Evolutionary conservation across 2,329 filamentous ascomycete species (phyloP).

Genomic region (Colletotrichum tamarilloi): DNA sequence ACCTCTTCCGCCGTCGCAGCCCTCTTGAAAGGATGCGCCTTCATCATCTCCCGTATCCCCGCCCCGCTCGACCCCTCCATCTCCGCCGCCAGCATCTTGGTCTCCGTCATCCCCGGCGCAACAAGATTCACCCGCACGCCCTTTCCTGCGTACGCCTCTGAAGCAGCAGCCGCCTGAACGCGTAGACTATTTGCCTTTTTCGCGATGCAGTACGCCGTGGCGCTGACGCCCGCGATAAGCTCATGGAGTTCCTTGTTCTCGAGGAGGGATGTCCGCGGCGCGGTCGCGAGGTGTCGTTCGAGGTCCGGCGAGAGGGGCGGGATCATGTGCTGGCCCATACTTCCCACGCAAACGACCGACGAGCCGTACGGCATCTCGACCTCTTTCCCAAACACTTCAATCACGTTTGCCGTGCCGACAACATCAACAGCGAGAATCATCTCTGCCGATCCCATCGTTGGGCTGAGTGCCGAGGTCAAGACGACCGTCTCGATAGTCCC

Average conservation of each 20-base stretch:
- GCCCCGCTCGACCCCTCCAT: neutral
- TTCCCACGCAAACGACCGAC: conserved; percentile 11
- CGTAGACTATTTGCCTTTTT: conserved; percentile 12
- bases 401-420: conserved; percentile 7
- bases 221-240: neutral
- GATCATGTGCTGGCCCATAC: neutral
- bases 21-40: conserved; percentile 11
- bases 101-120: conserved; percentile 15
- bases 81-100: conserved; percentile 21
- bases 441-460: neutral
- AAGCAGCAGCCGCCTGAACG: conserved; percentile 1
- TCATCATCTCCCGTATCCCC: neutral
- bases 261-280: neutral
- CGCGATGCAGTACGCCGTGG: conserved; percentile 4
- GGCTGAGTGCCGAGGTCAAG: conserved; percentile 5
- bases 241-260: neutral
- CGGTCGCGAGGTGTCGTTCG: conserved; percentile 7
- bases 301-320: neutral
- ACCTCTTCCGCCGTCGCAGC: conserved; percentile 10
- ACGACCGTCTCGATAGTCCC: conserved; percentile 11
- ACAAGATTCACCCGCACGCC: conserved; percentile 14
- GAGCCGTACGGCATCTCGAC: conserved; percentile 1
- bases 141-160: neutral
- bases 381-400: neutral
- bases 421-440: neutral